phyloP scores from a whole-genome alignment of 768 basidiomycete species.

The Leccinum pellstonianum region DNA sequence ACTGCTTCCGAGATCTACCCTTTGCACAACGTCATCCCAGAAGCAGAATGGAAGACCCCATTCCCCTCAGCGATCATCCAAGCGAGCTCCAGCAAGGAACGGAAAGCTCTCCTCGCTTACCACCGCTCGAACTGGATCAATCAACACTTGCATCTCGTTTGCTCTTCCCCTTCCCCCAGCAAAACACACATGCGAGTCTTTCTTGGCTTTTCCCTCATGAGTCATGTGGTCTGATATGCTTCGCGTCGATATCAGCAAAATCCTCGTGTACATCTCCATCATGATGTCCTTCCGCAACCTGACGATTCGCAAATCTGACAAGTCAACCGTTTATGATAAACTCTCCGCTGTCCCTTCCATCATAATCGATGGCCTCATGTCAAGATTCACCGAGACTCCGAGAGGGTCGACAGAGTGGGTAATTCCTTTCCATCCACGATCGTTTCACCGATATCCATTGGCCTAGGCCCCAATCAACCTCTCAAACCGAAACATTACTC shows the following conservation, averaged over 20 bases:
- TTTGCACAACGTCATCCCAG: constrained; percentile 73
- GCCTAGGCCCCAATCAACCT: constrained; percentile 52
- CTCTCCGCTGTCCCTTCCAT: constrained; percentile 58
- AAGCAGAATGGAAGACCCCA: constrained; percentile 76
- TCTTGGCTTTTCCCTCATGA: neutral
- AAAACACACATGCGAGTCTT: constrained; percentile 58
- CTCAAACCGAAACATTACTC: constrained; percentile 67
- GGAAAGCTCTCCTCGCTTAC: constrained; percentile 58
- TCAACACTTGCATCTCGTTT: constrained; percentile 48
- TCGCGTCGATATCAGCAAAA: constrained; percentile 49
- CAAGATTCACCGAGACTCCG: constrained; percentile 76
- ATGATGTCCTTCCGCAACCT: constrained; percentile 70
- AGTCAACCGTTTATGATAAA: constrained; percentile 53
- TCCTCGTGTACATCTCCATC: constrained; percentile 77
- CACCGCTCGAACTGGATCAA: constrained; percentile 69
- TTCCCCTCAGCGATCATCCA: constrained; percentile 53
- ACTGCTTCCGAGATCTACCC: constrained; percentile 74
- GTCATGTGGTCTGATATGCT: neutral
- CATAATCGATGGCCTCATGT: constrained; percentile 70
- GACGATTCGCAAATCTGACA: constrained; percentile 41
- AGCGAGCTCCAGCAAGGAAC: constrained; percentile 47
- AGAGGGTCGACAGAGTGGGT: constrained; percentile 65
- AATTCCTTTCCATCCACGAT: neutral
- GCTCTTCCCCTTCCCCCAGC: constrained; percentile 47
- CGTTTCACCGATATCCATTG: neutral